Conservation (phyloP, 352 stramenopile genomes). For the Globisporangium yorkense region DNA sequence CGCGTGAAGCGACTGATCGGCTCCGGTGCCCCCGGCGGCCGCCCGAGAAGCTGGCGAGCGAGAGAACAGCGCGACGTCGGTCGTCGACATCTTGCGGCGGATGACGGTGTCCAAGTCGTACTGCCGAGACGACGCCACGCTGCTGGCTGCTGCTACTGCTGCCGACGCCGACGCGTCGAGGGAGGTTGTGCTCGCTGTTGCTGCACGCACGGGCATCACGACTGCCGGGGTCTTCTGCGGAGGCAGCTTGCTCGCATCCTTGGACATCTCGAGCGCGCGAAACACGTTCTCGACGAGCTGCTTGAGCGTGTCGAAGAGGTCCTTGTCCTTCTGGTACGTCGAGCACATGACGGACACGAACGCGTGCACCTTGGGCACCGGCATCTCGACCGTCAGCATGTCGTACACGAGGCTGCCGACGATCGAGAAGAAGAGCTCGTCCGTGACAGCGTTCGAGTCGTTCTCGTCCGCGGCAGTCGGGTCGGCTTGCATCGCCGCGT, state of each 20-base stretch:
- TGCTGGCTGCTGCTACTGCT: neutral
- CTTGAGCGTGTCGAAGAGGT: conserved; percentile 64
- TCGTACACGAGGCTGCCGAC: conserved; percentile 81
- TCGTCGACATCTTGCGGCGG: conserved; percentile 66
- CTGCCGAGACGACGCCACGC: conserved; percentile 26
- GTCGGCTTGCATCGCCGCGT: conserved; percentile 38
- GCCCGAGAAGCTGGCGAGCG: conserved; percentile 6
- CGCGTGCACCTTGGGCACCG: conserved; percentile 60
- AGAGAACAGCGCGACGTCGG: conserved; percentile 22
- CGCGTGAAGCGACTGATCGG: neutral
- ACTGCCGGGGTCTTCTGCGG: conserved; percentile 13
- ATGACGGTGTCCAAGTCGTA: conserved; percentile 81
- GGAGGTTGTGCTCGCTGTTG: neutral
- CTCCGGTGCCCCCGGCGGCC: neutral
- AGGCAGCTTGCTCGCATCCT: conserved; percentile 42
- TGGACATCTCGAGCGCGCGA: conserved; percentile 73
- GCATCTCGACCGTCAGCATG: conserved; percentile 80
- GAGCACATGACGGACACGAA: conserved; percentile 82
- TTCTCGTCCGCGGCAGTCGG: conserved; percentile 24
- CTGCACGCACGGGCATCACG: neutral
- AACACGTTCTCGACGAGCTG: conserved; percentile 80
- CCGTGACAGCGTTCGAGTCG: conserved; percentile 27
- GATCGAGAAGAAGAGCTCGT: conserved; percentile 80
- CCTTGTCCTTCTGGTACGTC: conserved; percentile 70
- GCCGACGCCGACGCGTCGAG: neutral